These are phyloP conservation scores for Claviceps sp. DNA, from an alignment of 2,329 filamentous ascomycete species.

Conservation along the genomic window DNA sequence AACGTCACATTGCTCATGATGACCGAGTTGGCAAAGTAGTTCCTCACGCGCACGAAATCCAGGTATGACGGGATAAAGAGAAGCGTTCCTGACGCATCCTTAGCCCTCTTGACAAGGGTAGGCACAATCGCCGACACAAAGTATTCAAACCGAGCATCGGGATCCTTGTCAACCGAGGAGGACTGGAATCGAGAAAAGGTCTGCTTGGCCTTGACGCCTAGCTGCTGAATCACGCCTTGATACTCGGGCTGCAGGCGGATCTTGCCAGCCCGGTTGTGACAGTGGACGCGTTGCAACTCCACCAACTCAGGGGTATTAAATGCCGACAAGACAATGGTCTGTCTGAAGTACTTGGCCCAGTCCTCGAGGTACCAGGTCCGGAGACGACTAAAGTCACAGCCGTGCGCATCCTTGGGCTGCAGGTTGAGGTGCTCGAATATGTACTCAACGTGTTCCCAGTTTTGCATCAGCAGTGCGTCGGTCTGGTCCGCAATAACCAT, in stretches of 20 bases:
- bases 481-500: conserved; percentile 82
- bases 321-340: conserved; percentile 68
- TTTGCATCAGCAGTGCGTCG: conserved; percentile 91
- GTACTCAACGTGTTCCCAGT: conserved; percentile 91
- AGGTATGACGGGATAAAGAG: conserved; percentile 89
- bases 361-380: conserved; percentile 88
- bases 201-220: conserved; percentile 62
- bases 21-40: conserved; percentile 68
- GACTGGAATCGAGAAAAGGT: conserved; percentile 82
- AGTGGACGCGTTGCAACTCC: conserved; percentile 59
- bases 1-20: conserved; percentile 42
- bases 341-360: conserved; percentile 65
- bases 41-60: conserved; percentile 86
- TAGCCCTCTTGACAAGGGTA: conserved; percentile 53
- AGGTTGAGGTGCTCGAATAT: conserved; percentile 86
- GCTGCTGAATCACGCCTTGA: conserved; percentile 56
- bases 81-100: conserved; percentile 55
- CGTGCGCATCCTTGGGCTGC: conserved; percentile 79
- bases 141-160: conserved; percentile 80
- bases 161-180: conserved; percentile 56
- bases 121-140: conserved; percentile 76
- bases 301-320: conserved; percentile 86
- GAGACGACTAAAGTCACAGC: conserved; percentile 85
- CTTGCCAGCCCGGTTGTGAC: conserved; percentile 71
- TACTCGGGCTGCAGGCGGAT: conserved; percentile 59